A percentile compares a stretch with the other conserved stretches of the same genome.
Conservation (phyloP, 78 protist genomes). For the Dictyostelium intermedium region DNA sequence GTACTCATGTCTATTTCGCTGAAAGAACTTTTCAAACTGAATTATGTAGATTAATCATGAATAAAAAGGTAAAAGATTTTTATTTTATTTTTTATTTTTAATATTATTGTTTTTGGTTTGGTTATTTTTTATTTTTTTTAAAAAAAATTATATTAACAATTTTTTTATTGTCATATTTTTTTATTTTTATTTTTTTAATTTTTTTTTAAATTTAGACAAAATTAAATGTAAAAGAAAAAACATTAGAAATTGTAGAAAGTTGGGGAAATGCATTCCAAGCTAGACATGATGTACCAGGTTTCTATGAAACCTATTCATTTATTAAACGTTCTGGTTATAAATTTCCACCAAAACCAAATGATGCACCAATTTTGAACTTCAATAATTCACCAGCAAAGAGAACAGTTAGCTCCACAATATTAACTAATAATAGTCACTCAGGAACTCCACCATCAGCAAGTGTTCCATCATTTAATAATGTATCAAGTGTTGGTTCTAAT, state of each 20-base stretch:
- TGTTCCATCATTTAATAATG: background rate
- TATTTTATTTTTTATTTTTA: background rate
- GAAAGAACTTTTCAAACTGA: slow-evolving; percentile 67
- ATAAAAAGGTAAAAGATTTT: slow-evolving; percentile 27
- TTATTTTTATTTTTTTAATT: background rate
- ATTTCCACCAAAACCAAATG: slow-evolving; percentile 60
- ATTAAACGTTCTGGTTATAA: slow-evolving; percentile 45
- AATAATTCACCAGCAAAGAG: slow-evolving; percentile 26
- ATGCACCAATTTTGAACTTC: slow-evolving; percentile 59
- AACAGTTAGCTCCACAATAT: background rate
- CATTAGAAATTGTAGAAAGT: slow-evolving; percentile 49
- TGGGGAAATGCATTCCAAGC: slow-evolving; percentile 70
- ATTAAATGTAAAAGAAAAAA: slow-evolving; percentile 66
- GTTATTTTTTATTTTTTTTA: background rate
- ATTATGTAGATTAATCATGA: slow-evolving; percentile 46
- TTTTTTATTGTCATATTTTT: too few relatives aligned
- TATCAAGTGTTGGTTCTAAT: background rate
- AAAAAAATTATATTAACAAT: background rate
- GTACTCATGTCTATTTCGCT: slow-evolving; percentile 68
- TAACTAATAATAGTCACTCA: background rate
- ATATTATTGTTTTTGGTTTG: background rate
- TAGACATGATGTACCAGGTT: slow-evolving; percentile 56
- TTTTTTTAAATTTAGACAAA: slow-evolving; percentile 28
- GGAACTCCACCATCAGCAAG: background rate
- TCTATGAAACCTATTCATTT: slow-evolving; percentile 53